Base-by-base conservation (phyloP, 345 rosid genomes). In the Combretum micranthum region DNA sequence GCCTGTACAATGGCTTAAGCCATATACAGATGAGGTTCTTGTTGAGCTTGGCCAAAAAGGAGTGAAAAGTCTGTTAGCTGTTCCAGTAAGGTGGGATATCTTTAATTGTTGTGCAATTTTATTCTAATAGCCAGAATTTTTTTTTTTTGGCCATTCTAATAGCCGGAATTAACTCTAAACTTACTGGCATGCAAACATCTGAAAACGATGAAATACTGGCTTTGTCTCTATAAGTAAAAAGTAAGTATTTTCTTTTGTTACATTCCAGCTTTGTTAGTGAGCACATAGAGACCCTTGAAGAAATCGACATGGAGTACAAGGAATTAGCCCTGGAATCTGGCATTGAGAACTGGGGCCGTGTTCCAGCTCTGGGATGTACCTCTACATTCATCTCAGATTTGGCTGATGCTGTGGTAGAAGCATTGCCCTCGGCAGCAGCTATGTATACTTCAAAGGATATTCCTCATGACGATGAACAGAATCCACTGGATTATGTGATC, bases 221-320 rank as follows among this genome's bases (percentile, higher is more conserved):
- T 37, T 15, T 37, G 2, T 54, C 9, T 32, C 9, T 32, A 32
- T 11, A 32, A 32, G 39, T 32, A 37, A 20, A 17, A 17, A 58
- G 19, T 47, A 20, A 15, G 18, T 58, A 23, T 11, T 3, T 17
- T 44, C 23, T 0, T 18, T 19, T 58, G 15, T 47, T 15, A 46
- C 25, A 16, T 75, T 52, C 52, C 80, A 89, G 99, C 78, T 87
- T 87, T 66, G 96, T 87, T 59, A 93, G 96, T 25, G 97, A 85
- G 86, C 94, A 89, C 72, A 93, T 82, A 2, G 97, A 93, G 70
- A 93, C 99, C 4, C 90, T 89, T 44, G 96, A 89, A 72, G 99
- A 93, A 72, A 93, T 87, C 45, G 97, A 89, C 75, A 85, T 87
- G 90, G 94, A 85, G 67, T 89, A 87, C 74, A 85, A 77, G 75